Conservation (phyloP, 441 rosid species). For the Eutrema salsugineum region DNA sequence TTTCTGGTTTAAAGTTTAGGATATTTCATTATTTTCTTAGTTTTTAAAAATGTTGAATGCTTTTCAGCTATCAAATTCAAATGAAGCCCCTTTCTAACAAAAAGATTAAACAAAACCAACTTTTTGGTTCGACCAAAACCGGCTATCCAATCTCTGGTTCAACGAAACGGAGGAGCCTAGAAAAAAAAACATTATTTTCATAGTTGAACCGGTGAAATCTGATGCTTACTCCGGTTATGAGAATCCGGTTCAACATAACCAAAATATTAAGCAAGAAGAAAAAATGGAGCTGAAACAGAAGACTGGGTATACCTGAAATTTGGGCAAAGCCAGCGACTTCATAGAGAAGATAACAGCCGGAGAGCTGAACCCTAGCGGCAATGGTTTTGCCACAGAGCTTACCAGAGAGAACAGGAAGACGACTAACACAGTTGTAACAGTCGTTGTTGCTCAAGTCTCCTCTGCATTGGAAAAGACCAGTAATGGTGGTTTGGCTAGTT, state of each 20-base stretch:
- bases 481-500: conserved; percentile 56
- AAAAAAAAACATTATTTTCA: background rate
- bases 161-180: too few species aligned
- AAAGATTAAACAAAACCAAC: too few species aligned
- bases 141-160: too few species aligned
- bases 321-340: conserved; percentile 77
- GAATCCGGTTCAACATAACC: background rate
- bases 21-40: too few species aligned
- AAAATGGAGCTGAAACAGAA: background rate
- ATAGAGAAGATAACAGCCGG: conserved; percentile 78
- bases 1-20: too few species aligned
- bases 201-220: background rate
- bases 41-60: too few species aligned
- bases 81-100: too few species aligned
- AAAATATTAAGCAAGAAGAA: too few species aligned
- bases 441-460: conserved; percentile 70
- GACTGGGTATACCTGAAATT: conserved; percentile 40
- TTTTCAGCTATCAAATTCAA: too few species aligned
- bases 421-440: conserved; percentile 86
- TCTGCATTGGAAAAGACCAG: conserved; percentile 87
- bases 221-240: background rate
- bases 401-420: conserved; percentile 63
- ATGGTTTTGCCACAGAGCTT: conserved; percentile 68
- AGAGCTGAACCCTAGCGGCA: conserved; percentile 79
- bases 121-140: too few species aligned